Percentiles rank a stretch among this genome's conserved stretches.
Evolutionary conservation across 257 asterid species (phyloP).

Genomic region (Lithospermum erythrorhizon): DNA sequence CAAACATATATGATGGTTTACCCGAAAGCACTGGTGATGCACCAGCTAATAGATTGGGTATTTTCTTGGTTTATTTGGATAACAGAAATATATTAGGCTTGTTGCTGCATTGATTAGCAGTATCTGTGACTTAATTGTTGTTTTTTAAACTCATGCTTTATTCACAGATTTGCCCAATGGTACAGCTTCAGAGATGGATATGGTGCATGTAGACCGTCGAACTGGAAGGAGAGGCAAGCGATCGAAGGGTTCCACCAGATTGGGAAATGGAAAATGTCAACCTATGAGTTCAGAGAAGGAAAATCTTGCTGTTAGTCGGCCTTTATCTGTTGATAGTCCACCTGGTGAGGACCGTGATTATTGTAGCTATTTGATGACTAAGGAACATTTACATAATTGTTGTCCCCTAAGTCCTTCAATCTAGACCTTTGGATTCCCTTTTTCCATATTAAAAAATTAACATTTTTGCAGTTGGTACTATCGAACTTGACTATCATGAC

Average conservation of each 20-base stretch:
- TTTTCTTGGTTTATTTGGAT: too few species aligned
- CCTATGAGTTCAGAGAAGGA: constrained; percentile 37
- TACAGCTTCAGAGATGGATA: constrained; percentile 35
- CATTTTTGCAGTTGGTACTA: neutral
- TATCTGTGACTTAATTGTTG: neutral
- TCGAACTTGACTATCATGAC: neutral
- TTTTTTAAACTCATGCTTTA: constrained; percentile 9
- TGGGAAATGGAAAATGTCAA: constrained; percentile 34
- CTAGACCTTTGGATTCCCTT: too few species aligned
- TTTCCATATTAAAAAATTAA: too few species aligned
- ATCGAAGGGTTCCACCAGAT: constrained; percentile 36
- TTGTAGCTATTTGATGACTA: neutral
- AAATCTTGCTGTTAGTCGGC: constrained; percentile 35
- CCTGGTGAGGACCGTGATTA: constrained; percentile 36
- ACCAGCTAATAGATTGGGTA: neutral
- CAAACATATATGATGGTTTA: constrained; percentile 2
- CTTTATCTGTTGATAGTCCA: constrained; percentile 24
- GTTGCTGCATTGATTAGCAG: neutral
- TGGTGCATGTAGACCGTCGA: constrained; percentile 39
- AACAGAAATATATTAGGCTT: neutral
- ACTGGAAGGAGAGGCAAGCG: constrained; percentile 68
- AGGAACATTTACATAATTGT: neutral
- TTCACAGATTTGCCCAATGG: constrained; percentile 38
- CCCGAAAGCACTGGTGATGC: neutral
- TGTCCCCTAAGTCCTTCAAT: neutral